phyloP scores from a whole-genome alignment of 441 rosid genomes.

The Erysimum pusillum region DNA sequence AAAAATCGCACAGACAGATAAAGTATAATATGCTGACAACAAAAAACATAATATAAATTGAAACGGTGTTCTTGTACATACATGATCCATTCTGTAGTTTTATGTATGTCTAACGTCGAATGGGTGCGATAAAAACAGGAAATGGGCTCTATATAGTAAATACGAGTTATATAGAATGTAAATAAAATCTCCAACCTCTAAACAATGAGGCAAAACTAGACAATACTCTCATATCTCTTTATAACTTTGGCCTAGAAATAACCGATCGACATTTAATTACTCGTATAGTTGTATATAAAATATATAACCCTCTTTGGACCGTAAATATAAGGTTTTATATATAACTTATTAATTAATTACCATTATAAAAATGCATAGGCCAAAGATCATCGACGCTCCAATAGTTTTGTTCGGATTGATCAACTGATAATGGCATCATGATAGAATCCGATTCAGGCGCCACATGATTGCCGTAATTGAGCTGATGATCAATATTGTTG shows the following conservation, averaged over 20 bases:
- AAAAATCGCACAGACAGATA: not conserved
- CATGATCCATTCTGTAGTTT: not conserved
- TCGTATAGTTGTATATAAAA: conserved; percentile 3
- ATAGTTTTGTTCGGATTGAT: conserved; percentile 22
- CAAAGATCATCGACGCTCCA: conserved; percentile 39
- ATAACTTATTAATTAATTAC: conserved; percentile 9
- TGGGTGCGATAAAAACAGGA: not conserved
- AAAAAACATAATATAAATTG: not conserved
- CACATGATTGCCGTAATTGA: conserved; percentile 12
- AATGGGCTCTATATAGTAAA: not conserved
- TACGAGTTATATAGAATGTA: not conserved
- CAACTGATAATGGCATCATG: conserved; percentile 28
- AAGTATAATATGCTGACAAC: not conserved
- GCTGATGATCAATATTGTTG: conserved; percentile 7
- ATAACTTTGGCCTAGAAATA: not conserved
- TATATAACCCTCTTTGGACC: not conserved
- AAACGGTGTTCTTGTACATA: conserved; percentile 1
- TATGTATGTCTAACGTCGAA: conserved; percentile 3
- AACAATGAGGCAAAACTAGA: not conserved
- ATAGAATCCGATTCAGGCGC: conserved; percentile 24
- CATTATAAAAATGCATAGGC: conserved; percentile 32
- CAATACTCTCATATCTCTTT: not conserved
- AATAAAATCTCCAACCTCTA: not conserved
- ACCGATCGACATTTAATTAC: not conserved
- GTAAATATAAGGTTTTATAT: not conserved